Conservation (phyloP, 129 eudicot species). For the Ambrosia artemisiifolia region DNA sequence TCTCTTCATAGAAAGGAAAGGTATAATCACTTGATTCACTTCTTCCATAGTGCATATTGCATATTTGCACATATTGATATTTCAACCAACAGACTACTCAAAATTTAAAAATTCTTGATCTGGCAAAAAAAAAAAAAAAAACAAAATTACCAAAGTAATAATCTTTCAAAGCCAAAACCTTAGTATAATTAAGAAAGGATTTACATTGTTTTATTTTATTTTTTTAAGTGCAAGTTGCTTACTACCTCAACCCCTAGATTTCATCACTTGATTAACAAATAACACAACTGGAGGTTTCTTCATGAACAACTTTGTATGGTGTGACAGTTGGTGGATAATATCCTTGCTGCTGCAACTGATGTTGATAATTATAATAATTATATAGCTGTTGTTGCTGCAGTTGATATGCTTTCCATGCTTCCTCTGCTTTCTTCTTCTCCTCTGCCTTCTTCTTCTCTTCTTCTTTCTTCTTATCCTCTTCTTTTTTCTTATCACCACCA, state of each 20-base stretch:
- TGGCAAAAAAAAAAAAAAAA: neutral
- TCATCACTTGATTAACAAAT: slow-evolving; percentile 39
- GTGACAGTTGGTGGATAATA: slow-evolving; percentile 22
- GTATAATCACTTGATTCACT: neutral
- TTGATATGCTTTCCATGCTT: slow-evolving; percentile 20
- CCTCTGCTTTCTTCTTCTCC: neutral
- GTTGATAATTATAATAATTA: slow-evolving; percentile 19
- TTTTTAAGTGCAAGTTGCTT: slow-evolving; percentile 23
- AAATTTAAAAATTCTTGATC: slow-evolving; percentile 14
- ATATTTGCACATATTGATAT: neutral
- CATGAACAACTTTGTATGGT: slow-evolving; percentile 49
- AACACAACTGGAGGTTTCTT: slow-evolving; percentile 65
- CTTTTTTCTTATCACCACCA: neutral
- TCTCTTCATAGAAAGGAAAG: neutral
- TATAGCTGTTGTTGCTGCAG: slow-evolving; percentile 5
- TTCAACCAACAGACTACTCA: slow-evolving; percentile 15
- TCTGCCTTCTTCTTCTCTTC: no score
- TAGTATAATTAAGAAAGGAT: slow-evolving; percentile 30
- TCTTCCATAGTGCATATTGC: neutral
- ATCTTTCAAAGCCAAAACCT: slow-evolving; percentile 14
- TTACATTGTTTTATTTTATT: slow-evolving; percentile 9
- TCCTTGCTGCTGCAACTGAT: slow-evolving; percentile 13
- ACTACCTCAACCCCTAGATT: slow-evolving; percentile 22
- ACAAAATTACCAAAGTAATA: slow-evolving; percentile 1
- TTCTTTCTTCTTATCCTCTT: slow-evolving; percentile 40